A percentile compares a stretch with the other conserved stretches of the same genome.
Evolutionary conservation across 108 stramenopile genomes (phyloP).

Genomic region (Schizochytrium sp.): DNA sequence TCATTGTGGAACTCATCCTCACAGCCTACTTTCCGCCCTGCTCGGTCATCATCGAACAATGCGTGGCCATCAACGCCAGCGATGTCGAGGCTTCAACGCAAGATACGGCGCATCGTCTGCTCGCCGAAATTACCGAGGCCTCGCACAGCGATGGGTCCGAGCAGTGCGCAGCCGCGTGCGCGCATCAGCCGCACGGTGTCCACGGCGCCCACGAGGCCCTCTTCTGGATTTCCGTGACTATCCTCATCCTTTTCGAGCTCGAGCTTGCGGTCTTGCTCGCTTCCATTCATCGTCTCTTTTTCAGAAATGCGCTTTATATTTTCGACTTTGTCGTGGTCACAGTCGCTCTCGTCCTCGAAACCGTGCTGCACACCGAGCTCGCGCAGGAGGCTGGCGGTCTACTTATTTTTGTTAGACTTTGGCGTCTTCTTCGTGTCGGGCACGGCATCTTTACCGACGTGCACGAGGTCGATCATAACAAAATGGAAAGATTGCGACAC

Average conservation of each 20-base stretch:
- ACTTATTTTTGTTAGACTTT: not conserved
- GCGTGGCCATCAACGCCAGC: not conserved
- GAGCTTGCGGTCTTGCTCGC: not conserved
- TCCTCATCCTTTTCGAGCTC: not conserved
- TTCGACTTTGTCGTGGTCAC: constrained; percentile 15
- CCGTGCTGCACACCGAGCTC: not conserved
- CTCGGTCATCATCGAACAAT: not conserved
- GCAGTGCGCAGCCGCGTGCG: not conserved
- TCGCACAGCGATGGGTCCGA: not conserved
- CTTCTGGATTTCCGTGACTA: not conserved
- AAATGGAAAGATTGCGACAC: not conserved
- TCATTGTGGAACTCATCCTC: not conserved
- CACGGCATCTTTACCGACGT: constrained; percentile 5
- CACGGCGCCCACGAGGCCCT: not conserved
- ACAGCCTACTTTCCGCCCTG: not conserved
- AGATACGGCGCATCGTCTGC: no score
- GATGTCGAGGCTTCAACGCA: not conserved
- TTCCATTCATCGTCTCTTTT: not conserved
- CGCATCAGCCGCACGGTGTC: not conserved
- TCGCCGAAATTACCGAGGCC: no score
- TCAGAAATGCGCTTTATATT: not conserved
- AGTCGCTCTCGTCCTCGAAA: not conserved
- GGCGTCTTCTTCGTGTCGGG: not conserved
- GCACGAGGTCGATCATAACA: not conserved
- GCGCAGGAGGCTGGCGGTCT: not conserved